Evolutionary conservation across 2,329 filamentous ascomycete genomes (phyloP), one percentile per base, ranked within the genome.

Genomic region (Cladosporium colombiae): DNA sequence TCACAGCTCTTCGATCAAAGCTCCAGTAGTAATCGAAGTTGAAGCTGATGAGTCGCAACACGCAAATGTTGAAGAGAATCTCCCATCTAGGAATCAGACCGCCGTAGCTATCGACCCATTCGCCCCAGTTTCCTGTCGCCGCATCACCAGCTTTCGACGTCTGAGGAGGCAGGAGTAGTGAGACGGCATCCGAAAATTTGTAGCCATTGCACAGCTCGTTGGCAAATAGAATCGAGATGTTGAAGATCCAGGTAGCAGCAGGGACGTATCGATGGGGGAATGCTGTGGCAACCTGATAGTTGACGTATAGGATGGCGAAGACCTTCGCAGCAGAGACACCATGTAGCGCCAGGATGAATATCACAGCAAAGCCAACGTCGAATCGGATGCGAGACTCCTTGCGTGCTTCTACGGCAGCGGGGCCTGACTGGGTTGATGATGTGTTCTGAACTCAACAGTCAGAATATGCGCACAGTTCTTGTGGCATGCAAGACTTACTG

Each of bases 1-100:
- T 93, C 31, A 85, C 80, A 27, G 82, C 81, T 46, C 85, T 81
- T 66, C 86, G 84, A 69, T 91, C 88, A 2, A 91, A 78, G 72
- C 91, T 95, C 94, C 95, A 99, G 77, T 96, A 94, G 77, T 96
- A 93, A 79, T 99, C 95, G 75, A 99, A 79, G 77, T 98, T 98
- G 84, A 97, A 99, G 77, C 94, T 97, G 73, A 99, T 93, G 57
- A 98, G 83, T 5, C 95, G 89, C 65, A 99, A 81, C 29, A 98
- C 89, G 3, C 94, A 97, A 68, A 99, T 88, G 74, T 99, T 99
- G 84, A 99, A 99, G 5, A 97, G 84, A n/a, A 99, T 89, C 77
- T 98, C 92, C 95, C 95, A 99, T 66, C 94, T 86, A 0, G 89
- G 84, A 75, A 96, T 88, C n/a, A 99, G 81, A 0, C 95, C 95